Percentiles rank a stretch among this genome's conserved stretches.
Conservation (phyloP, 306 rosid species). For the Castanospermum australe region DNA sequence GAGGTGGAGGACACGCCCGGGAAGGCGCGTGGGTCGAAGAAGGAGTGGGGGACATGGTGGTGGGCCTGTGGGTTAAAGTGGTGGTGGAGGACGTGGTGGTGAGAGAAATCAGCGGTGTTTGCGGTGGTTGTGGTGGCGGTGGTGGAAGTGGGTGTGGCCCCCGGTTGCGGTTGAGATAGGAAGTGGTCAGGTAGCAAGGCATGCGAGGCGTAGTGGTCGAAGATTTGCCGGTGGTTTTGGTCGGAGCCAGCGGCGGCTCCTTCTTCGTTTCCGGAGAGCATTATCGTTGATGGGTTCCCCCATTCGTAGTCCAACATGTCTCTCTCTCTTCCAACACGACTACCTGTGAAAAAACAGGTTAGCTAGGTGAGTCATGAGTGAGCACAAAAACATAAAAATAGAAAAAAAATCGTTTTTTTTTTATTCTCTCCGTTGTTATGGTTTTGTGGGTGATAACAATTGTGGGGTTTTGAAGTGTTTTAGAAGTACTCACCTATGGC, state of each 20-base stretch:
- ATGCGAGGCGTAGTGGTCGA: slow-evolving; percentile 59
- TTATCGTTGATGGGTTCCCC: slow-evolving; percentile 73
- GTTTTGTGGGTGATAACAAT: background rate
- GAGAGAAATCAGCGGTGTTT: slow-evolving; percentile 24
- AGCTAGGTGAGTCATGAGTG: background rate
- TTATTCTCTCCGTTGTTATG: background rate
- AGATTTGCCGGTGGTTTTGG: slow-evolving; percentile 58
- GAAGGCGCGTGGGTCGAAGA: slow-evolving; percentile 71
- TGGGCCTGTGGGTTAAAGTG: slow-evolving; percentile 35
- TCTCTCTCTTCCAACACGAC: background rate
- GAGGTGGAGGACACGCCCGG: slow-evolving; percentile 47
- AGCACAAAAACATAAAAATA: background rate
- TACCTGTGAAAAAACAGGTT: background rate
- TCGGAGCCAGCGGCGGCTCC: slow-evolving; percentile 38
- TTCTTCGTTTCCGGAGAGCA: slow-evolving; percentile 63
- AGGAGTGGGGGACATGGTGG: slow-evolving; percentile 29
- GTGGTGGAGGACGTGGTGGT: slow-evolving; percentile 8
- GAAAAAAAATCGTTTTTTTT: background rate
- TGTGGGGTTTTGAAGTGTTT: background rate
- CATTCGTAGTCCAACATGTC: slow-evolving; percentile 91
- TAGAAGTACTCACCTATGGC: background rate
- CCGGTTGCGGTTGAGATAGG: slow-evolving; percentile 25
- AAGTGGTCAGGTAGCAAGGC: slow-evolving; percentile 40
- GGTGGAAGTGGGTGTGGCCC: slow-evolving; percentile 24
- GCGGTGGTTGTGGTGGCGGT: background rate